phyloP scores from a whole-genome alignment of 2,329 filamentous ascomycete species.

The Talaromyces atroroseus region DNA sequence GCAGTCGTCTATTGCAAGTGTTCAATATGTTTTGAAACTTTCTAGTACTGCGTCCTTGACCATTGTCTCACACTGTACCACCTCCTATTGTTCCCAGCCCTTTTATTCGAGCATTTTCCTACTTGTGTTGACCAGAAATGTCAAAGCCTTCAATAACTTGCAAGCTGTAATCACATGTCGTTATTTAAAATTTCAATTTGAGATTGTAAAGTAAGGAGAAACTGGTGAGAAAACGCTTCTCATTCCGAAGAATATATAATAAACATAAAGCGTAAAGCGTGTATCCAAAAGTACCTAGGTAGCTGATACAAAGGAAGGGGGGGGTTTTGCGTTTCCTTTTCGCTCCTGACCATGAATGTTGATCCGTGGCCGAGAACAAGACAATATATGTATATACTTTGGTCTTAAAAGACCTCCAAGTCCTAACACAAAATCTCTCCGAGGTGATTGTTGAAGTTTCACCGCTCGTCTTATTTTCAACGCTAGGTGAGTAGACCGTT shows the following conservation, averaged over 20 bases:
- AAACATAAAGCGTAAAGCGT: background rate
- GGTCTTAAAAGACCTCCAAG: background rate
- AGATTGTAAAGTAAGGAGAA: background rate
- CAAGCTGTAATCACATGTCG: background rate
- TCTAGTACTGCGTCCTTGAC: background rate
- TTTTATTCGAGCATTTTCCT: background rate
- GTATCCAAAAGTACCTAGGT: background rate
- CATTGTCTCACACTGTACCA: background rate
- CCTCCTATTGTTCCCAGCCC: background rate
- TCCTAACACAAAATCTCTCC: background rate
- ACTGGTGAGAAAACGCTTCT: background rate
- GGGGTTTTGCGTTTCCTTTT: background rate
- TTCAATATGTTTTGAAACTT: background rate
- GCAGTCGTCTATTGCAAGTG: background rate
- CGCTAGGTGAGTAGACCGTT: background rate
- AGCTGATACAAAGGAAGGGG: background rate
- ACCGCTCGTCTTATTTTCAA: background rate
- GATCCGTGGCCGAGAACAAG: background rate
- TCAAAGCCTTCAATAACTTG: too few relatives aligned
- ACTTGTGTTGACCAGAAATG: background rate
- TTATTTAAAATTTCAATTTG: background rate
- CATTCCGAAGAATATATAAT: background rate
- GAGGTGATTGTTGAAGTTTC: background rate
- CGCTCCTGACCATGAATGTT: background rate
- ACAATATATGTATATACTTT: background rate